Percentiles rank a stretch among this genome's conserved stretches.
Evolutionary conservation across 2,329 filamentous ascomycete genomes (phyloP).

Genomic region (Fusarium bulbicola): DNA sequence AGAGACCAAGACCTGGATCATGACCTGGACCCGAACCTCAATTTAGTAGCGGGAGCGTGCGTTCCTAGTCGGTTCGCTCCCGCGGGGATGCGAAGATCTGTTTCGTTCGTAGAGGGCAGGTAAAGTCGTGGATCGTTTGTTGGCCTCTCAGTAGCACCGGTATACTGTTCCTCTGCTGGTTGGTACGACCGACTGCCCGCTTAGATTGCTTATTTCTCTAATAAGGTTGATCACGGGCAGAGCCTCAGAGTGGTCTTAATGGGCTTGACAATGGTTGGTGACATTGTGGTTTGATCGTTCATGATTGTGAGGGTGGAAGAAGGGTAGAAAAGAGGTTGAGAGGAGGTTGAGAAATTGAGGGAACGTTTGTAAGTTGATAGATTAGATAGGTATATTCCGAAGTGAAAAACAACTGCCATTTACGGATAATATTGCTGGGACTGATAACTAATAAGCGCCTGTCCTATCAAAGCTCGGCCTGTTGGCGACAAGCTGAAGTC

Average conservation of each 20-base stretch:
- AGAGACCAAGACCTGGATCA: slow-evolving; percentile 4
- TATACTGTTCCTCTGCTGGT: slow-evolving; percentile 8
- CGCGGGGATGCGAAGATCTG: slow-evolving; percentile 18
- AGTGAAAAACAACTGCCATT: slow-evolving; percentile 8
- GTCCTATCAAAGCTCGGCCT: slow-evolving; percentile 16
- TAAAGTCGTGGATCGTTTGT: slow-evolving; percentile 7
- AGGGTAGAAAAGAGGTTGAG: neutral
- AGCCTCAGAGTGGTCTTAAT: slow-evolving; percentile 10
- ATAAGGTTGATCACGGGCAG: slow-evolving; percentile 16
- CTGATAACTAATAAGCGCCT: slow-evolving; percentile 16
- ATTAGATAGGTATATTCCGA: slow-evolving; percentile 6
- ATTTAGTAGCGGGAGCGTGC: slow-evolving; percentile 24
- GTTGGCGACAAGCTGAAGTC: slow-evolving; percentile 6
- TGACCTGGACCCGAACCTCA: neutral
- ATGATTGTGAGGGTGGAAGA: neutral
- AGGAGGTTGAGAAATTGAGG: neutral
- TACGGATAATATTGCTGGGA: neutral
- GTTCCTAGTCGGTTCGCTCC: slow-evolving; percentile 24
- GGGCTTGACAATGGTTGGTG: neutral
- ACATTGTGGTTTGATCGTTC: neutral
- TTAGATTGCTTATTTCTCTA: neutral
- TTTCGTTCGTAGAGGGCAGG: slow-evolving; percentile 13
- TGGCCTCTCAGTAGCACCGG: neutral
- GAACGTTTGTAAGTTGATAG: neutral
- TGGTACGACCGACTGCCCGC: neutral